phyloP scores from a whole-genome alignment of 495 filamentous ascomycete genomes.

The Neurospora hispaniola region DNA sequence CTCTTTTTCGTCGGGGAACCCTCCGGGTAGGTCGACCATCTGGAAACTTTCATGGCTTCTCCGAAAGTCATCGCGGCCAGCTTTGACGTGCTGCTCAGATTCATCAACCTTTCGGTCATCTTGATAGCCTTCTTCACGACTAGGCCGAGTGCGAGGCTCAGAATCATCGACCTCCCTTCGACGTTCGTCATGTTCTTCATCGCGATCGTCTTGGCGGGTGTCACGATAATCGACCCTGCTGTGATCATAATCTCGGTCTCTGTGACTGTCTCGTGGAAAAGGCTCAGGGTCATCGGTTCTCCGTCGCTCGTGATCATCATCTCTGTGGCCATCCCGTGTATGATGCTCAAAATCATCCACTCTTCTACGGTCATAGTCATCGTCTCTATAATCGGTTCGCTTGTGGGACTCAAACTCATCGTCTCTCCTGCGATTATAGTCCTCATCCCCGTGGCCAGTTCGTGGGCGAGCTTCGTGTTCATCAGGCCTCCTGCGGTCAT shows the following conservation, averaged over 20 bases:
- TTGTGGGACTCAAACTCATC: neutral
- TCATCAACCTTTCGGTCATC: neutral
- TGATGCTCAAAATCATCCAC: conserved; percentile 5
- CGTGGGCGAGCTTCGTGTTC: conserved; percentile 5
- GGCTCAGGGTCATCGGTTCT: conserved; percentile 11
- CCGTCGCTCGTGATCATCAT: neutral
- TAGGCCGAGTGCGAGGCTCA: neutral
- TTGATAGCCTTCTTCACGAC: neutral
- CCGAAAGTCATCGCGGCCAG: neutral
- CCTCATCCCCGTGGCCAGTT: conserved; percentile 8
- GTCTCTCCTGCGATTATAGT: conserved; percentile 7
- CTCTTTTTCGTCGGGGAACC: neutral
- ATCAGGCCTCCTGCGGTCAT: conserved; percentile 11
- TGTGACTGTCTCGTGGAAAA: conserved; percentile 10
- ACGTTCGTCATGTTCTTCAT: conserved; percentile 1
- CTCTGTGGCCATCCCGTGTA: conserved; percentile 10
- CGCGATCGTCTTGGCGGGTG: neutral
- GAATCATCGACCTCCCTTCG: conserved; percentile 11
- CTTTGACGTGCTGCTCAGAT: neutral
- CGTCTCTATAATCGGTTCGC: conserved; percentile 6
- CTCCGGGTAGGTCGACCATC: neutral
- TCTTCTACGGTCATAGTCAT: conserved; percentile 16
- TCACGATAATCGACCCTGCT: neutral
- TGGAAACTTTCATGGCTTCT: neutral
- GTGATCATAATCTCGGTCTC: conserved; percentile 2